Percentiles rank a stretch among this genome's conserved stretches.
Conservation (phyloP, 2,329 filamentous ascomycete species). For the Pseudopithomyces chartarum region DNA sequence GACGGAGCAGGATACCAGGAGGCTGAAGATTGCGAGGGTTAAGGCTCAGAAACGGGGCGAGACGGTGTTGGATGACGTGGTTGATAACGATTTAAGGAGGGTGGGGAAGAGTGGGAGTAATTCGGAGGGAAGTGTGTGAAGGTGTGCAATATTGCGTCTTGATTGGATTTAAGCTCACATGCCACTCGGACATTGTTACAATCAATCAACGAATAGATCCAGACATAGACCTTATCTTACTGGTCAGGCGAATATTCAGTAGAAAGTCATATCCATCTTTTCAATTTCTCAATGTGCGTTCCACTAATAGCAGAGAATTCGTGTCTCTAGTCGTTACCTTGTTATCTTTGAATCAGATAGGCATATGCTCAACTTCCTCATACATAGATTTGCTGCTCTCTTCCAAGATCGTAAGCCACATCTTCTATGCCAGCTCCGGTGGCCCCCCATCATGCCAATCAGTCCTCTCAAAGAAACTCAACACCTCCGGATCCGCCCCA, state of each 20-base stretch:
- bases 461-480: background rate
- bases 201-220: no score
- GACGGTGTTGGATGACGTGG: conserved; percentile 19
- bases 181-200: no score
- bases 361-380: background rate
- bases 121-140: background rate
- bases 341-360: background rate
- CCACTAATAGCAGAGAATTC: no score
- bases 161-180: background rate
- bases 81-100: conserved; percentile 19
- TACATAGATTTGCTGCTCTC: background rate
- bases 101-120: background rate
- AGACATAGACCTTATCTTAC: no score
- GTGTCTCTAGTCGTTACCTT: no score
- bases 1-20: conserved; percentile 45
- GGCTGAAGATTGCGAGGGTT: conserved; percentile 18
- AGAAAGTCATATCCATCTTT: no score
- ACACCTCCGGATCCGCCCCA: background rate
- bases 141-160: background rate
- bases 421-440: background rate
- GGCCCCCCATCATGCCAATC: background rate
- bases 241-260: no score
- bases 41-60: conserved; percentile 16
- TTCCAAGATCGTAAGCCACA: background rate
- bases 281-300: no score